Evolutionary conservation across 495 filamentous ascomycete genomes (phyloP).

Genomic region (Trichocladium uniseriatum): DNA sequence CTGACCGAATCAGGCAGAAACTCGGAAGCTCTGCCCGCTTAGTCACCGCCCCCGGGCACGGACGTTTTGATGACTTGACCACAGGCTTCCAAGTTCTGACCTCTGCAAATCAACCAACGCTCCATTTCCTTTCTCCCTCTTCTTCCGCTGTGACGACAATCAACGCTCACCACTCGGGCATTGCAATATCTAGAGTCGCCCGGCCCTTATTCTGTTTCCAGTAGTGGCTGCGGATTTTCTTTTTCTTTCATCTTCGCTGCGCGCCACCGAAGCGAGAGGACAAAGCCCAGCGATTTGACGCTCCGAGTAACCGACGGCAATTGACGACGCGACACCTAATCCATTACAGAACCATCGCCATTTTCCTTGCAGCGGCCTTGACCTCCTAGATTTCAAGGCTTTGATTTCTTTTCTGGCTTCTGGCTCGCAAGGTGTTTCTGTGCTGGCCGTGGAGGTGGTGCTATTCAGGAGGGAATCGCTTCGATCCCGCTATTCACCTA

Average conservation of each 20-base stretch:
- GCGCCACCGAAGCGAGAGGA: not conserved
- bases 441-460: slow-evolving; percentile 23
- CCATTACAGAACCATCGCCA: slow-evolving; percentile 3
- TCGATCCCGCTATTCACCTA: slow-evolving; percentile 18
- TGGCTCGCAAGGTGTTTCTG: slow-evolving; percentile 18
- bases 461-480: slow-evolving; percentile 20
- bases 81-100: not conserved
- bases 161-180: not conserved
- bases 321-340: not conserved
- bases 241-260: not conserved
- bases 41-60: not conserved
- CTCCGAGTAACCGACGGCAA: not conserved
- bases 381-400: not conserved
- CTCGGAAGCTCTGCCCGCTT: not conserved
- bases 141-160: not conserved
- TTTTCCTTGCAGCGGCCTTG: not conserved
- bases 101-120: not conserved
- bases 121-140: not conserved
- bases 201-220: not conserved
- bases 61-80: not conserved
- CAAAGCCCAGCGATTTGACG: not conserved
- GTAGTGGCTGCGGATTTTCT: no score
- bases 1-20: no score
- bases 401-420: slow-evolving; percentile 1
- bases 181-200: not conserved